Percentiles rank a stretch among this genome's conserved stretches.
These are phyloP conservation scores for Acanthamoeba lenticulata DNA, from an alignment of 208 protist genomes.

Conservation along the genomic window DNA sequence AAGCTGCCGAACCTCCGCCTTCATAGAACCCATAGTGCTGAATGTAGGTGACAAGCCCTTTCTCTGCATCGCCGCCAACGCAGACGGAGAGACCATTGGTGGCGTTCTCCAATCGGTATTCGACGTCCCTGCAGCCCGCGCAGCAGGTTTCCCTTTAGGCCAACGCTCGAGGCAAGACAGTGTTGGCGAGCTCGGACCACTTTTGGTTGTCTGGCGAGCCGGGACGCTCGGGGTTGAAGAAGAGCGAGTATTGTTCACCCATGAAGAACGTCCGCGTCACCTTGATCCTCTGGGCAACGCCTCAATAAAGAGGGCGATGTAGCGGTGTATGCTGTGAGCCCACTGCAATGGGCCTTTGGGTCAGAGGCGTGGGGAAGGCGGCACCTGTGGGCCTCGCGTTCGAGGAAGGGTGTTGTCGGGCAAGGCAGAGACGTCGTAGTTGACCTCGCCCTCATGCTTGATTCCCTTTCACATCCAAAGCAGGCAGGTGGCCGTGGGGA, in stretches of 20 bases:
- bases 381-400: background rate
- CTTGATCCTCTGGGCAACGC: slow-evolving; percentile 41
- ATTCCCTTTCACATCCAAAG: background rate
- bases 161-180: background rate
- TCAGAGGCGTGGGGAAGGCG: too few species aligned
- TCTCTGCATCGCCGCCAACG: background rate
- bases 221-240: background rate
- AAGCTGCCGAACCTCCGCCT: background rate
- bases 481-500: background rate
- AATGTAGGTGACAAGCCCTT: slow-evolving; percentile 8
- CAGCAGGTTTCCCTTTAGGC: background rate
- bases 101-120: slow-evolving; percentile 2
- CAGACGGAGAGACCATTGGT: background rate
- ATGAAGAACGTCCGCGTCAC: slow-evolving; percentile 9
- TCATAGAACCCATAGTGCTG: slow-evolving; percentile 46
- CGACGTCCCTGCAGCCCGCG: background rate
- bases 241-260: slow-evolving; percentile 53
- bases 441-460: background rate
- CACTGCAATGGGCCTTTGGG: too few species aligned
- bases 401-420: background rate
- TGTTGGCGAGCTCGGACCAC: background rate
- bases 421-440: background rate
- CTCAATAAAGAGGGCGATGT: too few species aligned
- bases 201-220: background rate
- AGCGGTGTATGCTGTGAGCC: too few species aligned